These are phyloP conservation scores for Trypanosoma vivax DNA, from an alignment of 208 protist genomes.

Conservation along the genomic window DNA sequence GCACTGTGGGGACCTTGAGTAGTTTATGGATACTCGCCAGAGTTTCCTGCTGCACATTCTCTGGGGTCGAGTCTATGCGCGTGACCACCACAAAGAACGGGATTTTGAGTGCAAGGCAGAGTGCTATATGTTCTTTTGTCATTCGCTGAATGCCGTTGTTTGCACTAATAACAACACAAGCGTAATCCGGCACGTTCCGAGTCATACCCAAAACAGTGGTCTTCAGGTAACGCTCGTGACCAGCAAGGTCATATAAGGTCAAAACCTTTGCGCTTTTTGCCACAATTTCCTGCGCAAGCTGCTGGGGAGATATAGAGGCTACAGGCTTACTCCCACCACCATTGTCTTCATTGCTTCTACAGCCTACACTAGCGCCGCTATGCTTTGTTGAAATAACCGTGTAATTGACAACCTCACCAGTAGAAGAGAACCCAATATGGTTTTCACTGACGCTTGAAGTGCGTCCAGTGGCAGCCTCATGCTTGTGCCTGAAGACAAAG, in stretches of 20 bases:
- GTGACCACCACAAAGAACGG: slow-evolving; percentile 96
- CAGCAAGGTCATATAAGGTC: slow-evolving; percentile 96
- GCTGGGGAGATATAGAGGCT: slow-evolving; percentile 19
- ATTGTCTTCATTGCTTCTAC: neutral
- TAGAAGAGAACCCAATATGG: slow-evolving; percentile 92
- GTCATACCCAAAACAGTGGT: slow-evolving; percentile 97
- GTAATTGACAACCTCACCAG: slow-evolving; percentile 92
- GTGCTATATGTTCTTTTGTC: slow-evolving; percentile 95
- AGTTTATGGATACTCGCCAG: slow-evolving; percentile 84
- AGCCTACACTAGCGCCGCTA: neutral
- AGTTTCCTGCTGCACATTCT: slow-evolving; percentile 89
- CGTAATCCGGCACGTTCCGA: slow-evolving; percentile 93
- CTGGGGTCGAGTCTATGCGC: slow-evolving; percentile 94
- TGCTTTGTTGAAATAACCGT: slow-evolving; percentile 10
- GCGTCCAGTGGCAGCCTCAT: slow-evolving; percentile 93
- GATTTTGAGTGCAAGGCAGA: slow-evolving; percentile 94
- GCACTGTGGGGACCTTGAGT: slow-evolving; percentile 90
- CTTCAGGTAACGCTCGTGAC: slow-evolving; percentile 97
- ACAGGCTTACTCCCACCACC: neutral
- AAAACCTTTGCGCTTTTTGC: slow-evolving; percentile 89
- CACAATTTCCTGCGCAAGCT: slow-evolving; percentile 70
- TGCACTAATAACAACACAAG: slow-evolving; percentile 89
- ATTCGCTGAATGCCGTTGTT: slow-evolving; percentile 93
- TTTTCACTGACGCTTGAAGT: slow-evolving; percentile 95
- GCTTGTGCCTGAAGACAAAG: slow-evolving; percentile 93